phyloP scores from a whole-genome alignment of 169 alveolate species.

The Prorocentrum cordatum region DNA sequence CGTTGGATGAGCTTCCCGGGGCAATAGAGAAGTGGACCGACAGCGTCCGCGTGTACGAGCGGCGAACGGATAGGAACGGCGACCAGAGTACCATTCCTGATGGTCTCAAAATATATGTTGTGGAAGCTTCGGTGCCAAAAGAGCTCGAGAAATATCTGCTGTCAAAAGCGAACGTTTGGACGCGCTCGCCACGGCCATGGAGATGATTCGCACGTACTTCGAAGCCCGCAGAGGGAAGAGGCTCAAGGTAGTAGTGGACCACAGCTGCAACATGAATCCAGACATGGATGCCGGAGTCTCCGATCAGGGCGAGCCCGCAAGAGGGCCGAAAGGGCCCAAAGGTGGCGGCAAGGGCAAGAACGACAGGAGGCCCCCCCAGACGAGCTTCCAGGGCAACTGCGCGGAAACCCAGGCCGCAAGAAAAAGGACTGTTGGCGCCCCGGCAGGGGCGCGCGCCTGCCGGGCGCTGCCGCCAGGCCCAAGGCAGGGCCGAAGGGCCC shows the following conservation, averaged over 20 bases:
- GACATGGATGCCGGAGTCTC: neutral
- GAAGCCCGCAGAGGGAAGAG: neutral
- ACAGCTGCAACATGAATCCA: too few species aligned
- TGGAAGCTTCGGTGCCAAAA: neutral
- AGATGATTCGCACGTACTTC: neutral
- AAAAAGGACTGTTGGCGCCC: neutral
- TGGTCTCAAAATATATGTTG: neutral
- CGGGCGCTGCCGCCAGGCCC: neutral
- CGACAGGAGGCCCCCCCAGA: neutral
- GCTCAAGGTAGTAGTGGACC: too few species aligned
- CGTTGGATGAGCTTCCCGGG: neutral
- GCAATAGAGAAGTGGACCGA: constrained; percentile 2
- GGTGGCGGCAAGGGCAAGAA: too few species aligned
- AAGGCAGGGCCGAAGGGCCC: neutral
- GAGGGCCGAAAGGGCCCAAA: neutral
- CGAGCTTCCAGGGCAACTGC: too few species aligned
- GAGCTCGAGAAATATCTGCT: neutral
- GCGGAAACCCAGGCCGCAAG: too few species aligned
- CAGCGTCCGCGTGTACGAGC: neutral
- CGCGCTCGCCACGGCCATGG: neutral
- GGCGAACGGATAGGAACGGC: neutral
- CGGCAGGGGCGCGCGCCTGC: neutral
- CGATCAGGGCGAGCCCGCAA: neutral
- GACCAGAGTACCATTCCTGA: neutral
- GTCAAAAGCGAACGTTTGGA: neutral